phyloP scores from a whole-genome alignment of 345 rosid genomes.

The Salix viminalis region DNA sequence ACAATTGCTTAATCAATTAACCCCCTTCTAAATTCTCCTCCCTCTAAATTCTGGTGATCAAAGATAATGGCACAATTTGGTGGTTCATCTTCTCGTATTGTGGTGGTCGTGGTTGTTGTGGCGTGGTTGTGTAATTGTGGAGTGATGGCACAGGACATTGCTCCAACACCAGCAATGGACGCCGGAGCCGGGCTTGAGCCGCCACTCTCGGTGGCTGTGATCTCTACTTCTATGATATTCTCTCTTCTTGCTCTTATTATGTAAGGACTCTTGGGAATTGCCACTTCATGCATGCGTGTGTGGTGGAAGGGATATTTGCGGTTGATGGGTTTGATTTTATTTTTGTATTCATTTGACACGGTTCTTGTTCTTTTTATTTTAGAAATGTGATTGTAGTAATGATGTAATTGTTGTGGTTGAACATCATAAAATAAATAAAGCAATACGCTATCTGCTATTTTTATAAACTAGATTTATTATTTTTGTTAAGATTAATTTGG shows the following conservation, averaged over 20 bases:
- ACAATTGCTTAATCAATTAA: neutral
- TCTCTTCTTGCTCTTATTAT: conserved; percentile 5
- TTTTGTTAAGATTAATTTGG: neutral
- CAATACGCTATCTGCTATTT: neutral
- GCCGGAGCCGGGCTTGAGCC: conserved; percentile 8
- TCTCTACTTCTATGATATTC: conserved; percentile 4
- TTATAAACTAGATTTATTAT: neutral
- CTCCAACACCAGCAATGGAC: conserved; percentile 21
- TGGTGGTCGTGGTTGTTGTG: neutral
- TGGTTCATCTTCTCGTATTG: neutral
- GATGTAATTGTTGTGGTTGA: neutral
- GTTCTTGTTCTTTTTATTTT: neutral
- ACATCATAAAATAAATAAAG: conserved; percentile 3
- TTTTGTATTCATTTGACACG: neutral
- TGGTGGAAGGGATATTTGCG: neutral
- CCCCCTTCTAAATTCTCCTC: neutral
- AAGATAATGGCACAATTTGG: neutral
- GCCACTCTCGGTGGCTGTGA: neutral
- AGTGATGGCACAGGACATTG: conserved; percentile 14
- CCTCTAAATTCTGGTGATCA: neutral
- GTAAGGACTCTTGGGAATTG: neutral
- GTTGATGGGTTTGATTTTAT: neutral
- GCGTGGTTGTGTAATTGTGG: neutral
- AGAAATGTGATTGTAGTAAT: neutral
- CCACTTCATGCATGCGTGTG: no score